Evolutionary conservation across 2,329 filamentous ascomycete species (phyloP).

Genomic region (Emmonsia crescens): DNA sequence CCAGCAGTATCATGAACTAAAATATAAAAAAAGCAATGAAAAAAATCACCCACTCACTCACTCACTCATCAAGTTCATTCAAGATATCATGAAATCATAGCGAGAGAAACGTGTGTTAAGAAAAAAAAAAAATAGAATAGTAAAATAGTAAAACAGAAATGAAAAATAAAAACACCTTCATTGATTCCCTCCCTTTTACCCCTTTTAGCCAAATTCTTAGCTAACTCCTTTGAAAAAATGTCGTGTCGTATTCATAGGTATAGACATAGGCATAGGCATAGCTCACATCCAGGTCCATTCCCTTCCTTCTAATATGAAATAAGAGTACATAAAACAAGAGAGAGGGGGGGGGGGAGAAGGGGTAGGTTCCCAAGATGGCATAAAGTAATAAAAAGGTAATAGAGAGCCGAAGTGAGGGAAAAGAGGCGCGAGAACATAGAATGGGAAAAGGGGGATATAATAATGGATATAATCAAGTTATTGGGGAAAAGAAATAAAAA

Average conservation of each 20-base stretch:
- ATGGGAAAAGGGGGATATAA: neutral
- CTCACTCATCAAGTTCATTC: no score
- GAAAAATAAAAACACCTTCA: neutral
- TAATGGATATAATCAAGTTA: neutral
- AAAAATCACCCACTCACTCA: neutral
- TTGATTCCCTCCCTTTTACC: neutral
- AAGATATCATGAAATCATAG: no score
- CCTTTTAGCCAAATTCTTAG: neutral
- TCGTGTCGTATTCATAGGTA: neutral
- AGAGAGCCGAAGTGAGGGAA: neutral
- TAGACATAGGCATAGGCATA: neutral
- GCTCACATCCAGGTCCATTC: neutral
- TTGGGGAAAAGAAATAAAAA: no score
- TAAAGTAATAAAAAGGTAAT: neutral
- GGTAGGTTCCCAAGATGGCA: neutral
- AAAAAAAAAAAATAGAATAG: neutral
- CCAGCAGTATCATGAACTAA: neutral
- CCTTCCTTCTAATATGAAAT: neutral
- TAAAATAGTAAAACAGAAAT: neutral
- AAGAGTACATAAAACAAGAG: neutral
- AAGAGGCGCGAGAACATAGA: neutral
- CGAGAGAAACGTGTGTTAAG: neutral
- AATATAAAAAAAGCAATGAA: neutral
- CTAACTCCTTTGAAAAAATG: neutral
- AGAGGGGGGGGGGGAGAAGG: neutral